Evolutionary conservation across 768 basidiomycete genomes (phyloP).

Genomic region (Phlebiopsis flavidoalba): DNA sequence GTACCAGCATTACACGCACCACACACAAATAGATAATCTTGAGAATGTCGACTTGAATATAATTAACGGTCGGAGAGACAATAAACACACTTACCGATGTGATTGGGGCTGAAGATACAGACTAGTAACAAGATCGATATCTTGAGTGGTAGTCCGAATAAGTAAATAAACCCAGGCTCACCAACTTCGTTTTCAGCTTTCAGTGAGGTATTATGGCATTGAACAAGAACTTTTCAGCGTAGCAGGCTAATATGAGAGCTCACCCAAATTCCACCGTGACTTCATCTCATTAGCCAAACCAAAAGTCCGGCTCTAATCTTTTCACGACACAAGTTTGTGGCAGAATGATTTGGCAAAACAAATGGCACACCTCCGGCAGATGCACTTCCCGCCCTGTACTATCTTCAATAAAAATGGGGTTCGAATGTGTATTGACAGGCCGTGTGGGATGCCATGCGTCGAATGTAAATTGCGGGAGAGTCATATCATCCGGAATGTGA

Average conservation of each 20-base stretch:
- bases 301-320: slow-evolving; percentile 43
- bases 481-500: slow-evolving; percentile 45
- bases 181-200: slow-evolving; percentile 48
- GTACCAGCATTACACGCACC: slow-evolving; percentile 11
- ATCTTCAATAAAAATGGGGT: slow-evolving; percentile 48
- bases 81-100: slow-evolving; percentile 13
- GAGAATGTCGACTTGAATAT: not conserved
- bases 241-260: slow-evolving; percentile 3
- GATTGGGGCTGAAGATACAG: slow-evolving; percentile 57
- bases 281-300: slow-evolving; percentile 45
- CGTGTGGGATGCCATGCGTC: slow-evolving; percentile 37
- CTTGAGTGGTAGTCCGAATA: not conserved
- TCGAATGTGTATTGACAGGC: slow-evolving; percentile 28
- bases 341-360: not conserved
- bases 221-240: not conserved
- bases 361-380: slow-evolving; percentile 32
- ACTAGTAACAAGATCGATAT: slow-evolving; percentile 31
- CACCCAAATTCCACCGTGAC: slow-evolving; percentile 39
- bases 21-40: slow-evolving; percentile 21
- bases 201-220: not conserved
- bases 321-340: not conserved
- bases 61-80: not conserved
- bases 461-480: slow-evolving; percentile 50
- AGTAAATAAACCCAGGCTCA: slow-evolving; percentile 23
- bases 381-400: slow-evolving; percentile 35